Evolutionary conservation across 2,329 filamentous ascomycete species (phyloP).

Genomic region (Talaromyces sp.): DNA sequence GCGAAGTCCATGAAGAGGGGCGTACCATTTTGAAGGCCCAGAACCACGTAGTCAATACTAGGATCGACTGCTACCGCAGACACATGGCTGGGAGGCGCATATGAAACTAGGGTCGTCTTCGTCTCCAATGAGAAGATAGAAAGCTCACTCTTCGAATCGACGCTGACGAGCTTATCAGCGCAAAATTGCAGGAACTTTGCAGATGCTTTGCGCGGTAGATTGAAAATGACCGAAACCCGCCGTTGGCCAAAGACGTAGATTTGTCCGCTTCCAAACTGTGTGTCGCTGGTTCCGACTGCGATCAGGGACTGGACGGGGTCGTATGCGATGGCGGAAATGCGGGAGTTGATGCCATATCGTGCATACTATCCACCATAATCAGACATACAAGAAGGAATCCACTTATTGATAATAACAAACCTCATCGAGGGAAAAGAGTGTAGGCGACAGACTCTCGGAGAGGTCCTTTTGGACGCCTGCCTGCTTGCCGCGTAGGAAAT

Average conservation of each 20-base stretch:
- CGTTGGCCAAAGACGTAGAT: slow-evolving; percentile 84
- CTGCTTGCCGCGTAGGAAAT: slow-evolving; percentile 88
- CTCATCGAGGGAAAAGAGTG: slow-evolving; percentile 78
- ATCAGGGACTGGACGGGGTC: slow-evolving; percentile 91
- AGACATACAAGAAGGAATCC: background rate
- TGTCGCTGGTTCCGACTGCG: slow-evolving; percentile 84
- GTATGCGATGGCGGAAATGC: slow-evolving; percentile 74
- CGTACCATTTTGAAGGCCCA: slow-evolving; percentile 68
- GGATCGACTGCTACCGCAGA: slow-evolving; percentile 75
- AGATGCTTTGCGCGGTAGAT: slow-evolving; percentile 65
- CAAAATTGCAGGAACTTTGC: slow-evolving; percentile 77
- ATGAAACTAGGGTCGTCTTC: slow-evolving; percentile 60
- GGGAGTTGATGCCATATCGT: slow-evolving; percentile 75
- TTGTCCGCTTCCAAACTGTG: slow-evolving; percentile 76
- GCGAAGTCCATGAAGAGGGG: slow-evolving; percentile 2
- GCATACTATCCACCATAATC: slow-evolving; percentile 46
- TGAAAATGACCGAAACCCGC: slow-evolving; percentile 70
- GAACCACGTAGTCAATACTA: slow-evolving; percentile 85
- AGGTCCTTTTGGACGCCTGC: slow-evolving; percentile 87
- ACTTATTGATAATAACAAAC: slow-evolving; percentile 37
- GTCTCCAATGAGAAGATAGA: slow-evolving; percentile 74
- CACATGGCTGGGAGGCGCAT: slow-evolving; percentile 72
- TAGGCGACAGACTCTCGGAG: slow-evolving; percentile 71
- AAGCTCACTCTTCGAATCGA: slow-evolving; percentile 82
- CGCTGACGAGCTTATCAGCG: slow-evolving; percentile 74